phyloP scores from a whole-genome alignment of 305 asterid genomes.

The Striga hermonthica region DNA sequence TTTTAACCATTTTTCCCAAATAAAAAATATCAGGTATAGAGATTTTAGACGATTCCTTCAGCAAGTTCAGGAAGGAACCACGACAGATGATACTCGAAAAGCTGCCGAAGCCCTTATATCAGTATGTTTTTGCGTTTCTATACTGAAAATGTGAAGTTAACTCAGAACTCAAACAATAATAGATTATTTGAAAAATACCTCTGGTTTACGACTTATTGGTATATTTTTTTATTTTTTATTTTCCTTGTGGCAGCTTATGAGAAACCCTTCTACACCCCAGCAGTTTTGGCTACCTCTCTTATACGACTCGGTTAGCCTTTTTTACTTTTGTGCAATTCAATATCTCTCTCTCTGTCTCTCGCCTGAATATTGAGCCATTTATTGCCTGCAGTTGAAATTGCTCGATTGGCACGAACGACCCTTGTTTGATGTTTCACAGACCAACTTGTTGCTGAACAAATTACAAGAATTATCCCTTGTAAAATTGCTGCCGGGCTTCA shows the following conservation, averaged over 20 bases:
- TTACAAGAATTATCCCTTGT: constrained; percentile 87
- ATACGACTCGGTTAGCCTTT: constrained; percentile 63
- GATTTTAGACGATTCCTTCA: constrained; percentile 82
- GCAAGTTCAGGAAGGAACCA: constrained; percentile 56
- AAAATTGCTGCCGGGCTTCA: constrained; percentile 69
- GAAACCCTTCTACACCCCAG: constrained; percentile 85
- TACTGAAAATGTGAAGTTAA: too few species aligned
- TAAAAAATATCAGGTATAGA: constrained; percentile 85
- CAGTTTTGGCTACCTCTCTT: constrained; percentile 88
- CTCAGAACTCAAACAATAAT: too few species aligned
- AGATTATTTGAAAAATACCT: too few species aligned
- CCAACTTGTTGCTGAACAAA: constrained; percentile 70
- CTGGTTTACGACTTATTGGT: too few species aligned
- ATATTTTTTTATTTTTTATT: too few species aligned
- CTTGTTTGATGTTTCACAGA: constrained; percentile 70
- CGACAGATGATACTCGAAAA: constrained; percentile 60
- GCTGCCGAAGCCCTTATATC: constrained; percentile 81
- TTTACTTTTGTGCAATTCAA: constrained; percentile 9
- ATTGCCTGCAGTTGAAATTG: constrained; percentile 61
- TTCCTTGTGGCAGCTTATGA: constrained; percentile 72
- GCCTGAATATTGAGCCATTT: background rate
- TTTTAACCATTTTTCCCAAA: constrained; percentile 18
- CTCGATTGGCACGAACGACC: constrained; percentile 72
- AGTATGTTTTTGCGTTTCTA: constrained; percentile 46
- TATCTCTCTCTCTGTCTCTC: background rate